Conservation (phyloP, 1,284 basidiomycete species). For the Leccinum angustisporum region DNA sequence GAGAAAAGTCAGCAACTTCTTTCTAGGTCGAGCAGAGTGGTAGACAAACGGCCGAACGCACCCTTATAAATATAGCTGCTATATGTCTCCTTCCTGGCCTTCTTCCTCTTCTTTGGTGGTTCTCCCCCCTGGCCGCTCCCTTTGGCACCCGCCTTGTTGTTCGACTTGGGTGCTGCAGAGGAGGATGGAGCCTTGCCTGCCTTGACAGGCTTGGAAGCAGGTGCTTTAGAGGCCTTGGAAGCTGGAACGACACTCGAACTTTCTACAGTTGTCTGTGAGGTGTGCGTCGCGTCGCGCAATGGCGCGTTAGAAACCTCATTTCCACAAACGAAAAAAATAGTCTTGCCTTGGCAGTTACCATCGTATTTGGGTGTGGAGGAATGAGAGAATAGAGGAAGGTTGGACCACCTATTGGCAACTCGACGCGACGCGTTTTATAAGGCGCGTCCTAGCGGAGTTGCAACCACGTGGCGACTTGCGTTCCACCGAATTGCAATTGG, state of each 20-base stretch:
- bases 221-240: conserved; percentile 28
- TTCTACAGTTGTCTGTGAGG: background rate
- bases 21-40: background rate
- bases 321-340: background rate
- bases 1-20: background rate
- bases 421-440: conserved; percentile 21
- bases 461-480: background rate
- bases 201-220: conserved; percentile 27
- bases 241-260: conserved; percentile 1
- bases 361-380: background rate
- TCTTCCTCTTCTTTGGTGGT: conserved; percentile 37
- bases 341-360: conserved; percentile 16
- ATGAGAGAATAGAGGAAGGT: background rate
- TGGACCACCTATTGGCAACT: too few relatives aligned
- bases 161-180: background rate
- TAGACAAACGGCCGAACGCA: conserved; percentile 5
- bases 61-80: conserved; percentile 38
- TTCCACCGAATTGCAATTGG: too few relatives aligned
- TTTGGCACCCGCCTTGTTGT: background rate
- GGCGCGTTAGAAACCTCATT: background rate
- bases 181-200: conserved; percentile 25
- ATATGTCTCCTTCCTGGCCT: conserved; percentile 35
- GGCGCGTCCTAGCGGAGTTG: conserved; percentile 25
- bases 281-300: background rate
- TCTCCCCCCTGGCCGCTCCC: background rate